Conservation (phyloP, 768 basidiomycete species). For the Leccinum obscurum region DNA sequence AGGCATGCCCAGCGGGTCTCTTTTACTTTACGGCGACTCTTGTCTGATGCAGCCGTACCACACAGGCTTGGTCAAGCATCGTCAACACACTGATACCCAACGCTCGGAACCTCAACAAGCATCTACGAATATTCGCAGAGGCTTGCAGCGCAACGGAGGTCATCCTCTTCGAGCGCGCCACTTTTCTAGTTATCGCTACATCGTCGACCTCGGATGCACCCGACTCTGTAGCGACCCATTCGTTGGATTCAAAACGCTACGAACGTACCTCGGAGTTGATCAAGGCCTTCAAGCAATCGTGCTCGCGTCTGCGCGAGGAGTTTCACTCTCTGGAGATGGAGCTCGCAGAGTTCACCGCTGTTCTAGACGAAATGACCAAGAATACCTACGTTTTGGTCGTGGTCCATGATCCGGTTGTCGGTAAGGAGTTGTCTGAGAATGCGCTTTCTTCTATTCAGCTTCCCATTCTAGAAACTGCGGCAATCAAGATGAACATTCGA, state of each 20-base stretch:
- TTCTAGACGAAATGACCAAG: slow-evolving; percentile 88
- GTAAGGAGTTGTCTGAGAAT: slow-evolving; percentile 41
- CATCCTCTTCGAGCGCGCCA: slow-evolving; percentile 94
- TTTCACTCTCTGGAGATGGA: slow-evolving; percentile 89
- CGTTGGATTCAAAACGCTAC: slow-evolving; percentile 70
- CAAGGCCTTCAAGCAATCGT: slow-evolving; percentile 93
- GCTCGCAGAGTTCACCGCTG: slow-evolving; percentile 80
- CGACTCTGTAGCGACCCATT: slow-evolving; percentile 38
- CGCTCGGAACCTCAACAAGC: slow-evolving; percentile 81
- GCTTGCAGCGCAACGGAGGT: slow-evolving; percentile 92
- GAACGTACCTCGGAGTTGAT: slow-evolving; percentile 91
- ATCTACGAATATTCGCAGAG: slow-evolving; percentile 82
- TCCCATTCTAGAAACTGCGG: slow-evolving; percentile 69
- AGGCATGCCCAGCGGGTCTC: slow-evolving; percentile 44
- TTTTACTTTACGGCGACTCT: slow-evolving; percentile 2
- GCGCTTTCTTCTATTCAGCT: slow-evolving; percentile 1
- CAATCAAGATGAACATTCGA: slow-evolving; percentile 83
- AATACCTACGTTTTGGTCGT: slow-evolving; percentile 94
- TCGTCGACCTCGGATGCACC: slow-evolving; percentile 49
- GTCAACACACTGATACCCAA: slow-evolving; percentile 97
- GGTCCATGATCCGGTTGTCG: slow-evolving; percentile 85
- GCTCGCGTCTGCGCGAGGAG: slow-evolving; percentile 80
- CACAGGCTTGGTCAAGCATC: slow-evolving; percentile 95
- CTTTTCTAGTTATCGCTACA: slow-evolving; percentile 96
- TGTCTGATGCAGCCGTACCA: slow-evolving; percentile 8